Conservation (phyloP, 345 rosid species). For the Pelargonium nanum region DNA sequence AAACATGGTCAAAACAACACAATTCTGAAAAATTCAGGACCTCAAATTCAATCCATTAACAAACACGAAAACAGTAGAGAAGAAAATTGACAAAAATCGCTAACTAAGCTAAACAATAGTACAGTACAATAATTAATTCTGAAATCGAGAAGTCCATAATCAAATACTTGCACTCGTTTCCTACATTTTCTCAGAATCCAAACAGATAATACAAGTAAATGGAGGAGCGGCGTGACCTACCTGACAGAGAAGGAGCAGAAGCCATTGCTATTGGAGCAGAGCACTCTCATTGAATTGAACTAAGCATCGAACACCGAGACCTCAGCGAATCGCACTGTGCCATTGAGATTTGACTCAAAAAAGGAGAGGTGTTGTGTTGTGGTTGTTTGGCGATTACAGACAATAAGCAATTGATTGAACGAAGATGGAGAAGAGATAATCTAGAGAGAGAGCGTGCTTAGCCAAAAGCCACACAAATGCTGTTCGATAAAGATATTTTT, state of each 20-base stretch:
- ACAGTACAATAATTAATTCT: not conserved
- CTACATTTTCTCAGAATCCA: conserved; percentile 11
- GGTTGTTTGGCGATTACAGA: conserved; percentile 21
- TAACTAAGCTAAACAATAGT: not conserved
- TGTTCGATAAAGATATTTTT: conserved; percentile 28
- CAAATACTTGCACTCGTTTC: conserved; percentile 11
- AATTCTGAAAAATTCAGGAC: not conserved
- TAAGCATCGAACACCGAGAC: conserved; percentile 17
- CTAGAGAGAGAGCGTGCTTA: conserved; percentile 33
- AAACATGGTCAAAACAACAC: not conserved
- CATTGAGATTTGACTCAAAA: conserved; percentile 8
- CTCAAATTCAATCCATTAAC: not conserved
- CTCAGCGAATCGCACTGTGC: conserved; percentile 4
- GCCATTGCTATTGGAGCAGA: conserved; percentile 57
- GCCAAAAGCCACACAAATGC: conserved; percentile 50
- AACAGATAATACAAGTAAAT: conserved; percentile 6
- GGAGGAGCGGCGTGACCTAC: conserved; percentile 20
- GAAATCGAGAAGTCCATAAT: not conserved
- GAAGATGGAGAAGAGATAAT: conserved; percentile 43
- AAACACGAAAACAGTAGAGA: not conserved
- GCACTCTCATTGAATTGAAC: conserved; percentile 42
- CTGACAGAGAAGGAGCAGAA: conserved; percentile 70
- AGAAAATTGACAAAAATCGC: not conserved
- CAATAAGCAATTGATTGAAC: conserved; percentile 16
- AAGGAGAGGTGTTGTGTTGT: conserved; percentile 7